Evolutionary conservation across 1,284 basidiomycete genomes (phyloP).

Genomic region (Apiotrichum brassicae): DNA sequence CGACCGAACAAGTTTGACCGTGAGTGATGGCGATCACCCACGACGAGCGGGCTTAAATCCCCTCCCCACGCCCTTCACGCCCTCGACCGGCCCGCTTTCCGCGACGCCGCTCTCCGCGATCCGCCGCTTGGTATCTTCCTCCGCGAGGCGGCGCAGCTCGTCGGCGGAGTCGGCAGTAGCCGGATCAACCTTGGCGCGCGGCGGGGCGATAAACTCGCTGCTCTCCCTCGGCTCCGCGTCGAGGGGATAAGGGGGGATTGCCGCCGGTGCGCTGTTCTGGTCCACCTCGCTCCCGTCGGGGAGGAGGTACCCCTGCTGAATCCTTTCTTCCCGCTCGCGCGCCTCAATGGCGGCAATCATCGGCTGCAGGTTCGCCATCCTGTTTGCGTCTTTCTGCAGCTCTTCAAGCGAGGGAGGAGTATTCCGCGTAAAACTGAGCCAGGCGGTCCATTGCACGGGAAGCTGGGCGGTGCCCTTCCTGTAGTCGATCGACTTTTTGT

Average conservation of each 20-base stretch:
- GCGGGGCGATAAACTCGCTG: slow-evolving; percentile 18
- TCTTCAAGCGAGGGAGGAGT: slow-evolving; percentile 32
- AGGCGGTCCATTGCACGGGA: slow-evolving; percentile 37
- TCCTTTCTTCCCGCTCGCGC: slow-evolving; percentile 37
- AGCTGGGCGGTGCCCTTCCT: slow-evolving; percentile 26
- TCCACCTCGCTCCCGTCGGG: slow-evolving; percentile 20
- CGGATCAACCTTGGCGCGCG: slow-evolving; percentile 31
- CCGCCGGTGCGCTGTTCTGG: neutral
- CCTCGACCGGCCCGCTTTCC: neutral
- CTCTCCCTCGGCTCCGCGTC: neutral
- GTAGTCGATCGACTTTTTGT: slow-evolving; percentile 20
- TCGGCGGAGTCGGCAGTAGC: slow-evolving; percentile 15
- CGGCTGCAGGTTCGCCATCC: slow-evolving; percentile 22
- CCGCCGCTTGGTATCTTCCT: slow-evolving; percentile 39
- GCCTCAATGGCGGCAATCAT: slow-evolving; percentile 33
- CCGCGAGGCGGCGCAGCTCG: slow-evolving; percentile 33
- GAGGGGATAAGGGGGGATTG: neutral
- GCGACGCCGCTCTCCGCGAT: slow-evolving; percentile 27
- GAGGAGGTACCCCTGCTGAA: slow-evolving; percentile 38
- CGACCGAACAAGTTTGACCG: no score
- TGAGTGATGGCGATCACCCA: no score
- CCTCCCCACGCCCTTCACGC: slow-evolving; percentile 7
- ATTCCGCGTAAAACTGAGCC: slow-evolving; percentile 33
- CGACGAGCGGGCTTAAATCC: slow-evolving; percentile 4
- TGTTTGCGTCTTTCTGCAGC: slow-evolving; percentile 26